A percentile compares a stretch with the other conserved stretches of the same genome.
Conservation (phyloP, 352 stramenopile species). For the Phytophthora citrophthora region DNA sequence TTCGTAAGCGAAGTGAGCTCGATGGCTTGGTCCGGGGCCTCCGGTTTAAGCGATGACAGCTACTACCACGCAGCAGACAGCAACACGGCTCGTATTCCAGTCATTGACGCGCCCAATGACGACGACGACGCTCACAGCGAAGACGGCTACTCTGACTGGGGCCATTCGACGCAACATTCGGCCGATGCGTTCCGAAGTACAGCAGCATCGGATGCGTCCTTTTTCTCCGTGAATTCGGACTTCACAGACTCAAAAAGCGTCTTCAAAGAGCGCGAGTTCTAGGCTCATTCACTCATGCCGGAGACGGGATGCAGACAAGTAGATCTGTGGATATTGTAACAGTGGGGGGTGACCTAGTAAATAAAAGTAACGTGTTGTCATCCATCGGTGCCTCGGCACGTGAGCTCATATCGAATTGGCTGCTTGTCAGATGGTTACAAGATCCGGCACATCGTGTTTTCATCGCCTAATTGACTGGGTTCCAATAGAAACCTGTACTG, state of each 20-base stretch:
- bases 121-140: conserved; percentile 35
- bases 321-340: conserved; percentile 40
- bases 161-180: conserved; percentile 29
- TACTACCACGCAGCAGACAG: conserved; percentile 34
- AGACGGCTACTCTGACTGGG: conserved; percentile 35
- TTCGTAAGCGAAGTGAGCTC: conserved; percentile 40
- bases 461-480: conserved; percentile 12
- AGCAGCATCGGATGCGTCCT: conserved; percentile 36
- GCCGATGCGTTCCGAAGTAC: conserved; percentile 34
- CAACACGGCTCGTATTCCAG: conserved; percentile 35
- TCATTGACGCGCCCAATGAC: conserved; percentile 32
- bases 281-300: conserved; percentile 11
- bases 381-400: conserved; percentile 13
- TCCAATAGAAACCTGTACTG: neutral
- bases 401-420: neutral
- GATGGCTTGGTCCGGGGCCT: conserved; percentile 36
- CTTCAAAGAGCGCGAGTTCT: conserved; percentile 46
- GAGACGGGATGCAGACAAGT: conserved; percentile 16
- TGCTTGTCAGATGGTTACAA: too few relatives aligned
- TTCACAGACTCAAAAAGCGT: conserved; percentile 27
- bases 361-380: conserved; percentile 40
- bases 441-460: too few relatives aligned
- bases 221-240: conserved; percentile 49
- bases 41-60: conserved; percentile 34
- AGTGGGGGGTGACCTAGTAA: conserved; percentile 30